These are phyloP conservation scores for Seiridium unicorne DNA, from an alignment of 2,329 filamentous ascomycete genomes.

Conservation along the genomic window DNA sequence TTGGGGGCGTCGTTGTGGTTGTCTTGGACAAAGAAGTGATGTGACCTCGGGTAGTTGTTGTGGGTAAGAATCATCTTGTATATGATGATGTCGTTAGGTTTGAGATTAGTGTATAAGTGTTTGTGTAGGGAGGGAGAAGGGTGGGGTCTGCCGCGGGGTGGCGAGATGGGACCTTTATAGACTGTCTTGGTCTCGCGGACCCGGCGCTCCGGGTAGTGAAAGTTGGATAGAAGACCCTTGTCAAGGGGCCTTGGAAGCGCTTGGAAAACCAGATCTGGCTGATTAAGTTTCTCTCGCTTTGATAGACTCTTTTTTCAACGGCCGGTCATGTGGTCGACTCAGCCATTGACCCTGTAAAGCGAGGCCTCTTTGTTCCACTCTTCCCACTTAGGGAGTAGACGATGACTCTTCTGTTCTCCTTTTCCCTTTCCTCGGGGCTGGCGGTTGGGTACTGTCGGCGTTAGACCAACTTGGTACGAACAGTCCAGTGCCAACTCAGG, in stretches of 20 bases:
- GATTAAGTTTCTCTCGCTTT: background rate
- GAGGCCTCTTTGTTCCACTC: conserved; percentile 1
- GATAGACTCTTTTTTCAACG: background rate
- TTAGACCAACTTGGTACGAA: background rate
- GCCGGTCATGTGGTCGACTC: conserved; percentile 1
- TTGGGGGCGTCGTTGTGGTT: conserved; percentile 12
- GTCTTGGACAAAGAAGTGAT: conserved; percentile 13
- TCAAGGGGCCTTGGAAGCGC: background rate
- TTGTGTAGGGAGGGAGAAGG: background rate
- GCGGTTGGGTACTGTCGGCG: background rate
- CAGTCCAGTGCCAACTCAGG: too few species aligned
- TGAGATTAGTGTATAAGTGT: conserved; percentile 1
- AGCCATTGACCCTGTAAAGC: background rate
- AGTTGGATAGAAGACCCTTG: conserved; percentile 1
- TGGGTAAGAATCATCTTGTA: conserved; percentile 30
- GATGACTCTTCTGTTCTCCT: background rate
- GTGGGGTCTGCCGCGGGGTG: background rate
- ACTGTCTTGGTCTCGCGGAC: background rate
- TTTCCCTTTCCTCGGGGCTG: too few species aligned
- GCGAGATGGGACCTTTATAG: conserved; percentile 8
- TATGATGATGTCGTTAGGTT: background rate
- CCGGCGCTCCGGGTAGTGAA: background rate
- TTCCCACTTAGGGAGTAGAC: background rate
- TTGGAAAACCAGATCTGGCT: background rate
- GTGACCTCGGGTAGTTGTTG: conserved; percentile 23